Conservation (phyloP, 2,329 filamentous ascomycete species). For the Phoma sp. region DNA sequence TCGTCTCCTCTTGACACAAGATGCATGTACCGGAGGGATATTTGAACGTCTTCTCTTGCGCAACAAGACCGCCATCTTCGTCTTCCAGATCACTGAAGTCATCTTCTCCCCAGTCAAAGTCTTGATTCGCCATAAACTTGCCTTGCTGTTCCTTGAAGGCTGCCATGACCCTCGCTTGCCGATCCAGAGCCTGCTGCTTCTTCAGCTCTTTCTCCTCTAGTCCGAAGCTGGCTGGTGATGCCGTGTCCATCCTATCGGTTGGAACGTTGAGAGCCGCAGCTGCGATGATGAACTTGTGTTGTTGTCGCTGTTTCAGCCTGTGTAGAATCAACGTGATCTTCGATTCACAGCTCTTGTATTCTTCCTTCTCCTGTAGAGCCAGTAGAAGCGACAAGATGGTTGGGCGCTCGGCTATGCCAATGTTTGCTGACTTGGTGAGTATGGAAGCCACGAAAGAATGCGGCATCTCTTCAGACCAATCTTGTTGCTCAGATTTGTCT, state of each 20-base stretch:
- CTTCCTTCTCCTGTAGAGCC: slow-evolving; percentile 66
- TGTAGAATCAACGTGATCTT: slow-evolving; percentile 85
- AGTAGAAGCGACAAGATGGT: slow-evolving; percentile 62
- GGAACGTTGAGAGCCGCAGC: slow-evolving; percentile 67
- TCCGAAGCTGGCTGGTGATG: slow-evolving; percentile 74
- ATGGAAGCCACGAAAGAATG: slow-evolving; percentile 76
- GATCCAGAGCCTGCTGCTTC: slow-evolving; percentile 87
- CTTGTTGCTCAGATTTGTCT: slow-evolving; percentile 64
- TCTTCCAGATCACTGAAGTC: slow-evolving; percentile 79
- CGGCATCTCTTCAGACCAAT: slow-evolving; percentile 53
- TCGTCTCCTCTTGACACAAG: slow-evolving; percentile 93
- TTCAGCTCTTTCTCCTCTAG: slow-evolving; percentile 76
- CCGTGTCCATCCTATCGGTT: slow-evolving; percentile 79
- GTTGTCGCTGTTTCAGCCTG: slow-evolving; percentile 82
- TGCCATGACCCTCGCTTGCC: slow-evolving; percentile 94
- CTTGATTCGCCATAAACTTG: slow-evolving; percentile 88
- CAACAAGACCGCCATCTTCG: slow-evolving; percentile 61
- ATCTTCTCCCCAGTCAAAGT: slow-evolving; percentile 86
- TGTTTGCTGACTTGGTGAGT: slow-evolving; percentile 66
- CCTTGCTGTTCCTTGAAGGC: slow-evolving; percentile 98
- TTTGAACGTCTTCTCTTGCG: slow-evolving; percentile 79
- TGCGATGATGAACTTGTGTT: slow-evolving; percentile 72
- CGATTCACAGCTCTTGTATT: slow-evolving; percentile 81
- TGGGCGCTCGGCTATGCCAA: slow-evolving; percentile 37
- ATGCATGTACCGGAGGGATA: slow-evolving; percentile 95